phyloP scores from a whole-genome alignment of 164 flowering plant genomes.

The Paratinospora sagittata region DNA sequence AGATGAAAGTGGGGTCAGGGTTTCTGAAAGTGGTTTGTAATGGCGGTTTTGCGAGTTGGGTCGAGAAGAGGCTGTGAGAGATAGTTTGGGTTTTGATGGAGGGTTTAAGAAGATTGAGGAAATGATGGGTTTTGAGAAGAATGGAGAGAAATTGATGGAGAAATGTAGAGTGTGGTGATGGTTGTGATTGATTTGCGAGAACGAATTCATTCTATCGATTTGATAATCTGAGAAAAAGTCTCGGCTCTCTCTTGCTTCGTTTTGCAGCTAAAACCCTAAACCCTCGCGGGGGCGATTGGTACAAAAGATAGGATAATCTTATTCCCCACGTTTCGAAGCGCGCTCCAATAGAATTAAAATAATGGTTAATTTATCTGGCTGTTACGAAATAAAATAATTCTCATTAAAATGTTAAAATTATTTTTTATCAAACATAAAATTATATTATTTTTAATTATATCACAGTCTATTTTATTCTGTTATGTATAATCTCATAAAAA shows the following conservation, averaged over 20 bases:
- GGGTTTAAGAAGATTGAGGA: background rate
- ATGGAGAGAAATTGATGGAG: background rate
- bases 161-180: background rate
- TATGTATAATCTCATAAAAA: too few relatives aligned
- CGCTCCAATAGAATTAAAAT: too few relatives aligned
- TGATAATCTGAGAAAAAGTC: too few relatives aligned
- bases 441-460: too few relatives aligned
- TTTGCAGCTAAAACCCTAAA: background rate
- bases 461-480: too few relatives aligned
- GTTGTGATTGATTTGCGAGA: background rate
- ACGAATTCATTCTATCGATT: background rate
- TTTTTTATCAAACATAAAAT: too few relatives aligned
- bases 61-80: background rate
- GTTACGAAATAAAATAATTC: too few relatives aligned
- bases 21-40: conserved; percentile 18
- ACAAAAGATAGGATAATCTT: too few relatives aligned
- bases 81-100: background rate
- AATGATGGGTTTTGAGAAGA: background rate
- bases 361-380: too few relatives aligned
- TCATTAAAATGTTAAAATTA: too few relatives aligned
- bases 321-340: too few relatives aligned
- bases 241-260: background rate
- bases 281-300: too few relatives aligned
- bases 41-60: background rate
- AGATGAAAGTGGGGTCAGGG: background rate